Evolutionary conservation across 805 yeast genomes (phyloP).

Genomic region (baker's yeast (Saccharomyces cerevisiae)): DNA sequence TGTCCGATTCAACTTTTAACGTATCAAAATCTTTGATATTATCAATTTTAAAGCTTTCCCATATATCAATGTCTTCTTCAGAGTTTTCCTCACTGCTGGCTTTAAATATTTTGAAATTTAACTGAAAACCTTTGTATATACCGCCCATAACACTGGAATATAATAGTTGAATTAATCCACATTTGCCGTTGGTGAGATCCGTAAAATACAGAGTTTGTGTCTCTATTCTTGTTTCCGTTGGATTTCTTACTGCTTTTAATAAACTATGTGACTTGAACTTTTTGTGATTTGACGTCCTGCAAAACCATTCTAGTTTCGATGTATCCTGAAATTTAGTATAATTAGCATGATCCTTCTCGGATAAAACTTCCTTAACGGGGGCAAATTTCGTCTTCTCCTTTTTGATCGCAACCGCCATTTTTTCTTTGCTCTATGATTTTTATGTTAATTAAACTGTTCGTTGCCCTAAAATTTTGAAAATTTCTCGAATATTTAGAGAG

Average conservation of each 20-base stretch:
- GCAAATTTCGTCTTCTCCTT: conserved; percentile 11
- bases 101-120: conserved; percentile 39
- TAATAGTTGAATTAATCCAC: conserved; percentile 46
- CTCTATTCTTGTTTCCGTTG: conserved; percentile 36
- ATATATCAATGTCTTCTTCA: conserved; percentile 30
- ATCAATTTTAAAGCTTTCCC: conserved; percentile 42
- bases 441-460: not conserved
- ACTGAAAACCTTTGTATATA: conserved; percentile 45
- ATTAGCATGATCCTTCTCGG: not conserved
- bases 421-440: not conserved
- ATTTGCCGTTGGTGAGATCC: conserved; percentile 35
- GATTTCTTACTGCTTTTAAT: not conserved
- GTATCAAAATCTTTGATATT: conserved; percentile 12
- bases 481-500: not conserved
- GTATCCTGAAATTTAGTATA: not conserved
- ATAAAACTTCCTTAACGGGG: conserved; percentile 8
- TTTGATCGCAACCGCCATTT: not conserved
- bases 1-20: conserved; percentile 14
- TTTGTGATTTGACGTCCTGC: not conserved
- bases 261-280: not conserved
- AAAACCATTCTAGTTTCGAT: not conserved
- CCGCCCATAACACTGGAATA: conserved; percentile 45
- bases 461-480: not conserved
- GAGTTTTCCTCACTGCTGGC: conserved; percentile 8
- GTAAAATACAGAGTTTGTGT: conserved; percentile 50